Conservation (phyloP, 2,329 filamentous ascomycete genomes). For the Fusarium gaditjirri region DNA sequence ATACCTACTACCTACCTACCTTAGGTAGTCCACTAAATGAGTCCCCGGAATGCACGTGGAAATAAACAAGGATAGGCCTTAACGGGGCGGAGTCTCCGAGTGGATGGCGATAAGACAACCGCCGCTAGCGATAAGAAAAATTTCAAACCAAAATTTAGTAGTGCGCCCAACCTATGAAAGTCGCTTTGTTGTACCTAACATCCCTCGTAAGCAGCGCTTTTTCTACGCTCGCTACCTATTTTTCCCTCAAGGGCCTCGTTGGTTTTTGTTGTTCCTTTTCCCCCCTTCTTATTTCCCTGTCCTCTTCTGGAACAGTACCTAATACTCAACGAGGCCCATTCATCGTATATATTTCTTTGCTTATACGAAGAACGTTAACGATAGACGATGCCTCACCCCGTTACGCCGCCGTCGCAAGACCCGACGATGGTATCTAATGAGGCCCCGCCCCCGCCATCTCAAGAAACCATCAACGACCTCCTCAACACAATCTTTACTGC, state of each 20-base stretch:
- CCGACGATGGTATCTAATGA: slow-evolving; percentile 58
- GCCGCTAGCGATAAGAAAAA: slow-evolving; percentile 33
- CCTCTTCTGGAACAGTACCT: slow-evolving; percentile 11
- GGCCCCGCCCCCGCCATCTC: slow-evolving; percentile 67
- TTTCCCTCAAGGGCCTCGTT: slow-evolving; percentile 41
- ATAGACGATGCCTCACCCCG: slow-evolving; percentile 59
- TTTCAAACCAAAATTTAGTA: slow-evolving; percentile 25
- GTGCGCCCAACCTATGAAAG: slow-evolving; percentile 33
- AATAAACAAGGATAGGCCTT: slow-evolving; percentile 24
- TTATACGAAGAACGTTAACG: slow-evolving; percentile 9
- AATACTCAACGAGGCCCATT: slow-evolving; percentile 36
- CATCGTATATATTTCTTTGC: not conserved
- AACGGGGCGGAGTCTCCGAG: slow-evolving; percentile 30
- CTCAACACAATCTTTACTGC: slow-evolving; percentile 76
- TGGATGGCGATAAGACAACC: slow-evolving; percentile 20
- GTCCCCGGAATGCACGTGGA: slow-evolving; percentile 39
- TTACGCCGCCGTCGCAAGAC: slow-evolving; percentile 55
- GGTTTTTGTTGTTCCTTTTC: slow-evolving; percentile 34
- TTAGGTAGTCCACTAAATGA: slow-evolving; percentile 20
- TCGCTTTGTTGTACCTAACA: slow-evolving; percentile 24
- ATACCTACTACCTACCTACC: too few relatives aligned
- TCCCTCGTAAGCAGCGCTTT: slow-evolving; percentile 39
- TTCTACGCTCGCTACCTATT: slow-evolving; percentile 32
- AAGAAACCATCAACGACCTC: slow-evolving; percentile 73
- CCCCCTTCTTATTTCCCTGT: slow-evolving; percentile 1